A percentile compares a stretch with the other conserved stretches of the same genome.
Evolutionary conservation across 2,329 filamentous ascomycete genomes (phyloP).

Genomic region (Pestalotiopsis sp.): DNA sequence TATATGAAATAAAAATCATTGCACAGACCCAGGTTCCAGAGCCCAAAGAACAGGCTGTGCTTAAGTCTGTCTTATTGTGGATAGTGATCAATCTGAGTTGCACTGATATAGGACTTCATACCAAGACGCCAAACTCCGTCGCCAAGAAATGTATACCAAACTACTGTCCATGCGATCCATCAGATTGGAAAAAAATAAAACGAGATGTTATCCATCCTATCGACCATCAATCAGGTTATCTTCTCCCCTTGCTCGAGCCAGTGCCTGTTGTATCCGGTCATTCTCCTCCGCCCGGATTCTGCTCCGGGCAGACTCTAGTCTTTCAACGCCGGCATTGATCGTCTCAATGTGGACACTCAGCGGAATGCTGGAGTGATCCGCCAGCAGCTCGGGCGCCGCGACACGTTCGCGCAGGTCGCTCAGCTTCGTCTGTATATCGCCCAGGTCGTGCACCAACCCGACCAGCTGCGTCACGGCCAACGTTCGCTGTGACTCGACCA

Average conservation of each 20-base stretch:
- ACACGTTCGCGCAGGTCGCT: conserved; percentile 72
- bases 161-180: neutral
- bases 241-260: conserved; percentile 47
- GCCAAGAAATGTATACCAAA: neutral
- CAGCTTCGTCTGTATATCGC: conserved; percentile 70
- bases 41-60: neutral
- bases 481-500: conserved; percentile 66
- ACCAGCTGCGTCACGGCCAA: conserved; percentile 68
- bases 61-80: neutral
- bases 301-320: conserved; percentile 64
- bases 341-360: conserved; percentile 74
- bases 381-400: conserved; percentile 62
- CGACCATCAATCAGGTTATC: conserved; percentile 41
- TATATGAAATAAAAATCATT: no score
- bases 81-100: neutral
- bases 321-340: conserved; percentile 71
- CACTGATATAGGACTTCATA: neutral
- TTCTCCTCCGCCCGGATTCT: conserved; percentile 60
- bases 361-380: conserved; percentile 54
- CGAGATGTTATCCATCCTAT: neutral
- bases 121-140: neutral
- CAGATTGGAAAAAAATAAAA: neutral
- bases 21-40: no score
- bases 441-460: conserved; percentile 69
- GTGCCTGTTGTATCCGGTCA: conserved; percentile 53